A percentile compares a stretch with the other conserved stretches of the same genome.
Conservation (phyloP, 2,329 filamentous ascomycete species). For the Aspergillus pseudonomiae region DNA sequence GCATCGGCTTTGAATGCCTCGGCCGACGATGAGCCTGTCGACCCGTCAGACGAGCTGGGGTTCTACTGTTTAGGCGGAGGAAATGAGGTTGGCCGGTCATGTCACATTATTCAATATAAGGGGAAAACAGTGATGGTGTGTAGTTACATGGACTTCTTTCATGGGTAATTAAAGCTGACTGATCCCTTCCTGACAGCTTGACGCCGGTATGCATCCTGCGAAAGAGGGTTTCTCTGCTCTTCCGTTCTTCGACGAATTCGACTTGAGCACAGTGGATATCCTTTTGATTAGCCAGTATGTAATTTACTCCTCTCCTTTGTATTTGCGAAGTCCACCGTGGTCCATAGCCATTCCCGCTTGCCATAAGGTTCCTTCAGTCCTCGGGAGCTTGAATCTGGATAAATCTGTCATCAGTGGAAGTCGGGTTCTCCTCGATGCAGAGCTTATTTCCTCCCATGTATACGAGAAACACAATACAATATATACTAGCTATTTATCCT, state of each 20-base stretch:
- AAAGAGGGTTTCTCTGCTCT: constrained; percentile 92
- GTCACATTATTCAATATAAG: constrained; percentile 98
- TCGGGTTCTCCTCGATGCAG: not conserved
- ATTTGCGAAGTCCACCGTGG: constrained; percentile 15
- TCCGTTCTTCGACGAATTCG: constrained; percentile 98
- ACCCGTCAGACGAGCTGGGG: constrained; percentile 90
- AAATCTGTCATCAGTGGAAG: constrained; percentile 9
- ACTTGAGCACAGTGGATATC: constrained; percentile 94
- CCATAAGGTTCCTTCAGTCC: constrained; percentile 7
- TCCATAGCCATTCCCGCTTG: constrained; percentile 7
- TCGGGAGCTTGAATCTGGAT: constrained; percentile 2
- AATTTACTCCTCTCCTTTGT: constrained; percentile 26
- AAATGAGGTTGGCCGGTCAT: constrained; percentile 95
- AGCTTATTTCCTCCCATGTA: constrained; percentile 30
- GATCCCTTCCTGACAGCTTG: constrained; percentile 64
- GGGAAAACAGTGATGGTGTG: constrained; percentile 97
- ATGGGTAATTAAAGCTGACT: constrained; percentile 9
- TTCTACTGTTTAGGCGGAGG: constrained; percentile 93
- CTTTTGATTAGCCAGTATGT: constrained; percentile 99
- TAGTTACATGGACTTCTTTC: constrained; percentile 10
- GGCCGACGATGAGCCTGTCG: constrained; percentile 77
- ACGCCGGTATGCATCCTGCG: constrained; percentile 94
- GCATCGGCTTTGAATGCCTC: constrained; percentile 71
- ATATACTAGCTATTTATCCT: constrained; percentile 24
- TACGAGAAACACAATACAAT: constrained; percentile 42